Conservation (phyloP, 192 early-diverging fungal species). For the Coemansia sp. region DNA sequence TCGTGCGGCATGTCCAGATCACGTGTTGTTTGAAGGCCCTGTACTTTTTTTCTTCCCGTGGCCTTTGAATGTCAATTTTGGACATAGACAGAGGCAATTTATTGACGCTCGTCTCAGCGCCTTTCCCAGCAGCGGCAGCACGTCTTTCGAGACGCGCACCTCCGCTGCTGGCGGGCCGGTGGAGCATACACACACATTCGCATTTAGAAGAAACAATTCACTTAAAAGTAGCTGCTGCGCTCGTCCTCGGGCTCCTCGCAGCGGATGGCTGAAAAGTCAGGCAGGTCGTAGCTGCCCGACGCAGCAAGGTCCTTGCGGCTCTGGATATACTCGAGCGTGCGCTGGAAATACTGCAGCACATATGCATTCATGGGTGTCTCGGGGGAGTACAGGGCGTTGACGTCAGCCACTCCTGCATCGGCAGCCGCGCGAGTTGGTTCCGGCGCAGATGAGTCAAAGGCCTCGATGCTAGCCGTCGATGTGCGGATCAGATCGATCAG, state of each 20-base stretch:
- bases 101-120: constrained; percentile 51
- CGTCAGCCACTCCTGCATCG: constrained; percentile 52
- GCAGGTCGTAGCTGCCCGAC: constrained; percentile 40
- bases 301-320: constrained; percentile 53
- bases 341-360: constrained; percentile 71
- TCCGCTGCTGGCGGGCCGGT: constrained; percentile 41
- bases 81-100: constrained; percentile 42
- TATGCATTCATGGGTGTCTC: constrained; percentile 65
- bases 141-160: not conserved
- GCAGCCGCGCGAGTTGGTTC: constrained; percentile 57
- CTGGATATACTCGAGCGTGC: constrained; percentile 69
- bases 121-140: constrained; percentile 12
- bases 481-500: constrained; percentile 95
- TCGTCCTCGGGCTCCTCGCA: constrained; percentile 39
- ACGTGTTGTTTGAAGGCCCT: constrained; percentile 49
- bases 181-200: constrained; percentile 34
- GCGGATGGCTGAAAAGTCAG: constrained; percentile 53
- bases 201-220: not conserved
- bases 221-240: not conserved
- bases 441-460: constrained; percentile 62
- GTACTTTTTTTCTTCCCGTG: constrained; percentile 32
- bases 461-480: constrained; percentile 68
- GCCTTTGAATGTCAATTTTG: constrained; percentile 45
- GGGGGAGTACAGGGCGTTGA: constrained; percentile 66
- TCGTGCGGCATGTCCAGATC: constrained; percentile 52